Conservation (phyloP, 2,329 filamentous ascomycete species). For the Microsporum canis region DNA sequence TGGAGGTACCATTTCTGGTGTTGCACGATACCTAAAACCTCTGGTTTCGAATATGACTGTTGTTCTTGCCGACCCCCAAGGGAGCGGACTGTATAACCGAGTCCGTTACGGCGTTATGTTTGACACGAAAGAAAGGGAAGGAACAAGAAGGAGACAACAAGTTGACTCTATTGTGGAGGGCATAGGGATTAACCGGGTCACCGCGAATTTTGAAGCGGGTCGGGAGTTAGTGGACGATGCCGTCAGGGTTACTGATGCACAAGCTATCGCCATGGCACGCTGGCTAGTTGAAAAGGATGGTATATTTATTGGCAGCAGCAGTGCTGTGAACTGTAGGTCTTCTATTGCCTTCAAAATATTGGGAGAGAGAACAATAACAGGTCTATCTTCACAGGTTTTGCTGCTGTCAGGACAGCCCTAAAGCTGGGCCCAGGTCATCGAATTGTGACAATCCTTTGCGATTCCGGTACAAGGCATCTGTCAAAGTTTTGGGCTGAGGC, state of each 20-base stretch:
- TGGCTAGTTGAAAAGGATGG: conserved; percentile 95
- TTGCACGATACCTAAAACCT: conserved; percentile 72
- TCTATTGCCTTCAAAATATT: neutral
- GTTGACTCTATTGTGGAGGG: conserved; percentile 95
- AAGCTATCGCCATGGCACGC: conserved; percentile 86
- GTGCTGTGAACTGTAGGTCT: conserved; percentile 79
- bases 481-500: conserved; percentile 42
- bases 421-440: conserved; percentile 38
- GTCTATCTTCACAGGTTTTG: conserved; percentile 31
- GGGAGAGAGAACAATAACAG: neutral
- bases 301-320: conserved; percentile 87
- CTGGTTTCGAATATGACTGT: conserved; percentile 53
- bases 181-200: conserved; percentile 90
- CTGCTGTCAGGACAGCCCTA: conserved; percentile 37
- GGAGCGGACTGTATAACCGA: conserved; percentile 85
- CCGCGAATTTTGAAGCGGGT: conserved; percentile 81
- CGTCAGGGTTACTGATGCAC: conserved; percentile 72
- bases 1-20: conserved; percentile 82
- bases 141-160: conserved; percentile 76
- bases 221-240: conserved; percentile 82
- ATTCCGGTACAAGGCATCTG: conserved; percentile 41
- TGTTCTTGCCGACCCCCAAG: conserved; percentile 85
- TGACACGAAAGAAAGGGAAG: conserved; percentile 74
- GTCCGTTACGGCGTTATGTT: conserved; percentile 95
- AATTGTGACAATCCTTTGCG: conserved; percentile 40